Base-by-base conservation (phyloP, 2,329 filamentous ascomycete species). In the Pseudogymnoascus sp. region DNA sequence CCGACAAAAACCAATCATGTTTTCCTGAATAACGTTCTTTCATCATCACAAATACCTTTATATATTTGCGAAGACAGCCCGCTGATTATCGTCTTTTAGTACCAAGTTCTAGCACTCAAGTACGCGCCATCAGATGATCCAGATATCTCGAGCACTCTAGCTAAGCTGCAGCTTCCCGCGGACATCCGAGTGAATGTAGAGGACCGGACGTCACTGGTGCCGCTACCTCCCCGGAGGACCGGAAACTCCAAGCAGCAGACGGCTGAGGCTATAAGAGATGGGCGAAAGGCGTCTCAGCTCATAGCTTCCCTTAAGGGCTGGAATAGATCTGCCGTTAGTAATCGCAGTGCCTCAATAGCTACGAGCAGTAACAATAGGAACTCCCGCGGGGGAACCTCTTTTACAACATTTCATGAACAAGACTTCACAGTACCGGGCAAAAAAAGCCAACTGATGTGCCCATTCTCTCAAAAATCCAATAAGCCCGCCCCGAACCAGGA, bases 371-470 rank as follows among this genome's bases (percentile, higher is more conserved):
- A 72, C 67, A 69, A 72, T 68, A 75, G 73, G 67, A 71, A 70
- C 34, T 77, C 76, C 63, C 68, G 73, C 59, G 70, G 75, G 57
- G 72, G 72, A 70, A 85, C 84, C 16, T 82, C 85, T 64, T 78
- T 83, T 71, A 85, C 85, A 60, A 85, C 82, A 58, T 79, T 84
- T 37, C 76, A 96, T 70, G 92, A 96, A 76, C 88, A 89, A 75
- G 92, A 97, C 74, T 97, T 96, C 69, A 97, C 92, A 16, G 88
- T 92, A 34, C 80, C 87, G 71, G 92, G 92, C 63, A 90, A 85
- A 69, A 90, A 88, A 68, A 90, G 91, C 67, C 83, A 82, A 65
- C 77, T 97, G 59, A 83, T 84, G 66, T 97, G 92, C 74, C 92
- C 92, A 0, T 96, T 96, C 73, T 86, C 43, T 22, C 61, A 50